Evolutionary conservation across 2,329 filamentous ascomycete genomes (phyloP).

Genomic region (Magnaporthales sp.): DNA sequence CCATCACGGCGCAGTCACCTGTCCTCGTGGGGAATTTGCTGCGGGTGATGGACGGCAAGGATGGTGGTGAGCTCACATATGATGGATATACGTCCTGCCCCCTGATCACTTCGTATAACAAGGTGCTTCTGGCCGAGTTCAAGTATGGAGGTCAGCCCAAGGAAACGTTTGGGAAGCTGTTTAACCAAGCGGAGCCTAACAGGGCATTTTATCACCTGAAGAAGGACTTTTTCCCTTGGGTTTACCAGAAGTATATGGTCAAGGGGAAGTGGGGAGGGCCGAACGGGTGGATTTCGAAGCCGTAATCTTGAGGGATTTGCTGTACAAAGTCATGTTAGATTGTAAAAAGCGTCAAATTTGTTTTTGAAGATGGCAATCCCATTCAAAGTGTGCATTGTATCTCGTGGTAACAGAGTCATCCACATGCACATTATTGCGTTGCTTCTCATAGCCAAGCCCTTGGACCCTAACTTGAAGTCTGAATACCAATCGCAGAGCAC

Average conservation of each 20-base stretch:
- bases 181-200: constrained; percentile 29
- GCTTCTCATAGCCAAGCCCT: no score
- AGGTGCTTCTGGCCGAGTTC: constrained; percentile 38
- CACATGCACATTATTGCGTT: no score
- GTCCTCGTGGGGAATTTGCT: constrained; percentile 33
- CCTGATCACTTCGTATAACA: constrained; percentile 32
- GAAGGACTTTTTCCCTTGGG: constrained; percentile 46
- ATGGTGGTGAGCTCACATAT: constrained; percentile 22
- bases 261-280: constrained; percentile 46
- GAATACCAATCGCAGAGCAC: no score
- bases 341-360: not conserved
- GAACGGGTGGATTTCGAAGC: constrained; percentile 26
- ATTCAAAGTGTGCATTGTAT: no score
- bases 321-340: not conserved
- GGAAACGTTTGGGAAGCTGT: constrained; percentile 29
- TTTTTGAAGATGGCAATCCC: no score
- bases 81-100: constrained; percentile 37
- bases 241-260: constrained; percentile 43
- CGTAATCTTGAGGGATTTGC: not conserved
- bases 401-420: no score
- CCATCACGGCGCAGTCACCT: constrained; percentile 32
- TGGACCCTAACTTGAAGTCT: no score
- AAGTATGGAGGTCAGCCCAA: constrained; percentile 36
- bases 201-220: constrained; percentile 32
- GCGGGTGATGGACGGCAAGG: constrained; percentile 22